Conservation (phyloP, 441 rosid genomes). For the Populus tomentosa region DNA sequence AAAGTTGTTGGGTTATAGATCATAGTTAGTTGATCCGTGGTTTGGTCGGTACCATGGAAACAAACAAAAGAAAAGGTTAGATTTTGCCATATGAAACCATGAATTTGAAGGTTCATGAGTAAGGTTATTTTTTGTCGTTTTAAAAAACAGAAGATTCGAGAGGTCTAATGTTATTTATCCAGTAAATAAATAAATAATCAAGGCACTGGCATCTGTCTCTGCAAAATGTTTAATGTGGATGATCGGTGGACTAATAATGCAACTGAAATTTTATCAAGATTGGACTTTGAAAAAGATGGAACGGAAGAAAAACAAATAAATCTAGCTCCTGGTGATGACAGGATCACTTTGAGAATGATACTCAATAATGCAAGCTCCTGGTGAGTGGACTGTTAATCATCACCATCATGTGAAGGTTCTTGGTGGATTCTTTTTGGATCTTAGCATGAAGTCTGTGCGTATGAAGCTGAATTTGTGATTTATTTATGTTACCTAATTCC, state of each 20-base stretch:
- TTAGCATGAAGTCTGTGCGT: too few relatives aligned
- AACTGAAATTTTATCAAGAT: slow-evolving; percentile 20
- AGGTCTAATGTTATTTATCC: too few relatives aligned
- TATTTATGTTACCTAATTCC: not conserved
- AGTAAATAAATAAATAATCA: too few relatives aligned
- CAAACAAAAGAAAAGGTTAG: not conserved
- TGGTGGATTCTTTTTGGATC: slow-evolving; percentile 8
- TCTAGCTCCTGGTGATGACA: slow-evolving; percentile 1
- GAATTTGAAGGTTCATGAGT: not conserved
- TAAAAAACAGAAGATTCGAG: too few relatives aligned
- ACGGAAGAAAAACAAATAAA: too few relatives aligned
- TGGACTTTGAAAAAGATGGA: slow-evolving; percentile 13
- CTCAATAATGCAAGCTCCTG: not conserved
- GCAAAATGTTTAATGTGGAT: slow-evolving; percentile 1
- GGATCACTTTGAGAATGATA: slow-evolving; percentile 13
- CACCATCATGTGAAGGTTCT: slow-evolving; percentile 2
- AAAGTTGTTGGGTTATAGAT: slow-evolving; percentile 22
- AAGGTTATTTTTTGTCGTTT: too few relatives aligned
- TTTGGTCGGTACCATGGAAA: slow-evolving; percentile 30
- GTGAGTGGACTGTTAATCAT: not conserved
- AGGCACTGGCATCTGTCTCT: too few relatives aligned
- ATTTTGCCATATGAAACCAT: not conserved
- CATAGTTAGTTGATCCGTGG: slow-evolving; percentile 43
- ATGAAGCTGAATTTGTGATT: not conserved
- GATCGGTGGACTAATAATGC: slow-evolving; percentile 7